A percentile compares a stretch with the other conserved stretches of the same genome.
Conservation (phyloP, 495 filamentous ascomycete genomes). For the Neurospora sp. region DNA sequence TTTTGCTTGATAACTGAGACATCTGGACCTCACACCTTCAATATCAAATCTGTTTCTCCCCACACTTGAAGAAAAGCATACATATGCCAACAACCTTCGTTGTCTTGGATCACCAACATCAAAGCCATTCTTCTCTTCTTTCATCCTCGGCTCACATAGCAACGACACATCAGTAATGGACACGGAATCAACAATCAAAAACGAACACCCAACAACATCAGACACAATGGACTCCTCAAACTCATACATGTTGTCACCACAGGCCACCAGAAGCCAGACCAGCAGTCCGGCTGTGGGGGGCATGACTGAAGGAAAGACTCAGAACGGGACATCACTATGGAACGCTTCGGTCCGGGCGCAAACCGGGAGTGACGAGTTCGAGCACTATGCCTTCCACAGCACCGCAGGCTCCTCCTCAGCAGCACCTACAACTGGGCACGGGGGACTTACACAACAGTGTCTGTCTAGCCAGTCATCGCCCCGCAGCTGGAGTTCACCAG, state of each 20-base stretch:
- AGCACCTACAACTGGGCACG: conserved; percentile 1
- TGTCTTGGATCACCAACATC: background rate
- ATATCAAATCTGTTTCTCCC: background rate
- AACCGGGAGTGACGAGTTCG: conserved; percentile 11
- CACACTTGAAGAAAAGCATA: conserved; percentile 1
- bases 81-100: background rate
- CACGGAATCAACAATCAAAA: background rate
- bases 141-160: background rate
- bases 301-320: background rate
- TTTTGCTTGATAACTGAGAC: background rate
- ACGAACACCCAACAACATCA: background rate
- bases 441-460: conserved; percentile 4
- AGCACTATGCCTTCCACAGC: conserved; percentile 21
- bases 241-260: background rate
- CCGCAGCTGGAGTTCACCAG: conserved; percentile 20
- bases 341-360: conserved; percentile 7
- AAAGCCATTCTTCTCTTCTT: background rate
- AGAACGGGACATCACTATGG: conserved; percentile 7
- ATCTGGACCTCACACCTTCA: background rate
- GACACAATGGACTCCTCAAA: background rate
- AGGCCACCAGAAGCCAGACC: background rate
- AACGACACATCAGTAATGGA: background rate
- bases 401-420: conserved; percentile 3
- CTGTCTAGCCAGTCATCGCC: conserved; percentile 17
- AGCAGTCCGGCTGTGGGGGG: background rate